Conservation (phyloP, 148 eudicot species). For the Rhododendron griersonianum region DNA sequence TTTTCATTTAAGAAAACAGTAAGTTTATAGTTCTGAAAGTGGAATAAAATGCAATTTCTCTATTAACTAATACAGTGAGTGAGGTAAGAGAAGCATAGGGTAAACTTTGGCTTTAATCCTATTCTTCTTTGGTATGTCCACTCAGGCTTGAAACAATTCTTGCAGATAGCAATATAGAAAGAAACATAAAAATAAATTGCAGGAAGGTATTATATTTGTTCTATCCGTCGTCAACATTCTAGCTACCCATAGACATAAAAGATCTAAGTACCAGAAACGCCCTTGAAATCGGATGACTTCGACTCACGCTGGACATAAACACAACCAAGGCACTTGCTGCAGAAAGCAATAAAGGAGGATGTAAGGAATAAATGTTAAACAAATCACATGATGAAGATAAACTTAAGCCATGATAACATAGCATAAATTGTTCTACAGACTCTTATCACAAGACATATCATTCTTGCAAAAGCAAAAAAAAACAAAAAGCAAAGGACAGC, state of each 20-base stretch:
- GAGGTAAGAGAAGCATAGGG: neutral
- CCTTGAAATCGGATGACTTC: slow-evolving; percentile 86
- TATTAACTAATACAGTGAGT: neutral
- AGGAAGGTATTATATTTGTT: neutral
- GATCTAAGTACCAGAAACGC: slow-evolving; percentile 72
- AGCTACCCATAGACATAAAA: neutral
- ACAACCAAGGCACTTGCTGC: slow-evolving; percentile 99
- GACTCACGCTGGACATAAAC: slow-evolving; percentile 92
- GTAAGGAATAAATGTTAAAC: neutral
- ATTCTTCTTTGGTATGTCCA: neutral
- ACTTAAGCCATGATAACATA: neutral
- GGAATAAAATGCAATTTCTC: neutral
- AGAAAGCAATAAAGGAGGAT: slow-evolving; percentile 15
- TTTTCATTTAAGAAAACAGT: neutral
- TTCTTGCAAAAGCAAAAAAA: neutral
- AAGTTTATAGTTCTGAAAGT: neutral
- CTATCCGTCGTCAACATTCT: neutral
- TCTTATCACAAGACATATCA: neutral
- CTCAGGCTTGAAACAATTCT: neutral
- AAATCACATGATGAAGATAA: neutral
- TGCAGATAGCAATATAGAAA: slow-evolving; percentile 5
- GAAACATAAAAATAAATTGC: neutral
- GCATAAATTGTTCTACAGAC: neutral
- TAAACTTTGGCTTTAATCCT: neutral
- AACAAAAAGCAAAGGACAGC: neutral